Conservation (phyloP, 169 alveolate genomes). For the Plasmodium chabaudi region DNA sequence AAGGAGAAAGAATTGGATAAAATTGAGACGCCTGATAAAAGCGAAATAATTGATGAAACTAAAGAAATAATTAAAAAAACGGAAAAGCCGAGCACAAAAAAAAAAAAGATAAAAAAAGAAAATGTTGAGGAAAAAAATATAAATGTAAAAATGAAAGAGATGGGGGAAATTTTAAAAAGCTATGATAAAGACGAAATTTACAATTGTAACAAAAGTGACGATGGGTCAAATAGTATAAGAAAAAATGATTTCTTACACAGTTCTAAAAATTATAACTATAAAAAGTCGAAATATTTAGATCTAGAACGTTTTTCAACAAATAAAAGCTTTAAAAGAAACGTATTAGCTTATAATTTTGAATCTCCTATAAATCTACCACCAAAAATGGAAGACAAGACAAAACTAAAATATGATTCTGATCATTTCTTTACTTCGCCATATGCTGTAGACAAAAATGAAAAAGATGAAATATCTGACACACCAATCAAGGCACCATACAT, state of each 20-base stretch:
- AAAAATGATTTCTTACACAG: not conserved
- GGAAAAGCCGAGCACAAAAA: not conserved
- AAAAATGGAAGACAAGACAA: slow-evolving; percentile 5
- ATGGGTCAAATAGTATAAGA: slow-evolving; percentile 18
- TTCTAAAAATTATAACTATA: slow-evolving; percentile 8
- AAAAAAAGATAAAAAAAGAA: not conserved
- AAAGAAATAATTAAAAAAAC: not conserved
- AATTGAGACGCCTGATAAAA: not conserved
- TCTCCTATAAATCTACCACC: slow-evolving; percentile 24
- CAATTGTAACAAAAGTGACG: slow-evolving; percentile 14
- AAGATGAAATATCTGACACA: not conserved
- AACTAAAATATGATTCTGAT: slow-evolving; percentile 10
- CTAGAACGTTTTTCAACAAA: not conserved
- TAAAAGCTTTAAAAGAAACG: slow-evolving; percentile 6
- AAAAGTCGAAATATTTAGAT: slow-evolving; percentile 34
- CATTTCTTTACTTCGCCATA: slow-evolving; percentile 48
- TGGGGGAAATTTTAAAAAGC: slow-evolving; percentile 8
- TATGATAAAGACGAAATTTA: slow-evolving; percentile 7
- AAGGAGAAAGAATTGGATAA: not conserved
- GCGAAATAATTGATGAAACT: not conserved
- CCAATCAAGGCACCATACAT: not conserved
- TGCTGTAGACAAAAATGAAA: not conserved
- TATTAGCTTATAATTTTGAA: slow-evolving; percentile 21
- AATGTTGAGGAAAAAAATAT: not conserved
- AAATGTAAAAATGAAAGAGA: slow-evolving; percentile 17